These are phyloP conservation scores for Diaporthe eres DNA, from an alignment of 2,329 filamentous ascomycete species.

Conservation along the genomic window DNA sequence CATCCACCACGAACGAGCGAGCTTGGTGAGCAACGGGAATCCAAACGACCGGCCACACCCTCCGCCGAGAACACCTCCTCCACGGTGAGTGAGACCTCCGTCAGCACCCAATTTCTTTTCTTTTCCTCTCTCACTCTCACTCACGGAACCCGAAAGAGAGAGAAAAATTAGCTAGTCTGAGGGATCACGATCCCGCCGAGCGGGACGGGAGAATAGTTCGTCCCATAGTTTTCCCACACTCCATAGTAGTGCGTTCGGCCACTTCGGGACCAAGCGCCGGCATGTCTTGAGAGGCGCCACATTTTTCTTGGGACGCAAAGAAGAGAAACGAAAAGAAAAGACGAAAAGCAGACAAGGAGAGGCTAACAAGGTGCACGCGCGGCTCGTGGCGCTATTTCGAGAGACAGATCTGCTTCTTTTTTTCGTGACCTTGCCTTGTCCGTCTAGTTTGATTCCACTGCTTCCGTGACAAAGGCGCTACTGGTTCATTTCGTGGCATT, in stretches of 20 bases:
- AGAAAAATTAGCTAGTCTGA: neutral
- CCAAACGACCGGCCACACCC: neutral
- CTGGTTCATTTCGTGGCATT: neutral
- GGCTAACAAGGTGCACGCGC: neutral
- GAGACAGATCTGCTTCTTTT: conserved; percentile 1
- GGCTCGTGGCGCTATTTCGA: conserved; percentile 26
- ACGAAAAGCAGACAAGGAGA: neutral
- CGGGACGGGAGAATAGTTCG: neutral
- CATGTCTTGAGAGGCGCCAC: neutral
- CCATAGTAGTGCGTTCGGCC: neutral
- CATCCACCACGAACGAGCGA: neutral
- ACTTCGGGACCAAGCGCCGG: conserved; percentile 1
- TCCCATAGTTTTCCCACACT: conserved; percentile 1
- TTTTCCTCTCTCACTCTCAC: neutral
- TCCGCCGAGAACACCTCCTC: neutral
- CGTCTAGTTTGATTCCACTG: neutral
- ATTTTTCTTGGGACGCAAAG: neutral
- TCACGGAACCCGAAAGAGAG: neutral
- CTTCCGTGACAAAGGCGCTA: neutral
- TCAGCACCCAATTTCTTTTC: conserved; percentile 21
- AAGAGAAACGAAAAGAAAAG: neutral
- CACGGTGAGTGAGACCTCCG: neutral
- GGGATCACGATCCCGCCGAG: neutral
- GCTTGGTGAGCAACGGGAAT: neutral
- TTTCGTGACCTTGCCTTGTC: neutral